Evolutionary conservation across 2,329 filamentous ascomycete species (phyloP), one percentile per base, ranked within the genome.

Genomic region (Penicillium expansum): DNA sequence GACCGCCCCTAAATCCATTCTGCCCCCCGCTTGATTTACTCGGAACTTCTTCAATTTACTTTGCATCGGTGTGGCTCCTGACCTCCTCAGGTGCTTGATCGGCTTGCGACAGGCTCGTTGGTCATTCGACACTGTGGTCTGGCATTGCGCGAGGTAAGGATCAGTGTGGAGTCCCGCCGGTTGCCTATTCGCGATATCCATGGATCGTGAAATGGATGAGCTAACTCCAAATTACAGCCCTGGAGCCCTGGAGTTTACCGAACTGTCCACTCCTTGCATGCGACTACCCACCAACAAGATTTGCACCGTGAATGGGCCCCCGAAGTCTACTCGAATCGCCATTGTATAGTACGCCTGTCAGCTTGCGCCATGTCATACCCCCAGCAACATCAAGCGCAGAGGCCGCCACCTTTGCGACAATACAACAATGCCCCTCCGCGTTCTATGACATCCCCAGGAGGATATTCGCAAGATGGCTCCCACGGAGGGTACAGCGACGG

Each of bases 291-390:
- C 27, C 27, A 29, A 29, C 24, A 9, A 51, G 27, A 13, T 45
- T 51, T 41, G 7, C 13, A 52, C 29, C 4, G 51, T 37, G 13
- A 54, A 41, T n/a, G 11, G 8, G 10, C 6, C 24, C 11, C 18
- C n/a, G n/a, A 24, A 16, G 10, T 24, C 14, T 18, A 35, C 5
- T 42, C 6, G 20, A 50, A 41, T 11, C 24, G 24, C 16, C 48
- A 6, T 29, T 42, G 48, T 47, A 47, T 42, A 47, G 27, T 41
- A 39, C 54, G 48, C 32, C 24, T n/a, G 16, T 38, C n/a, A n/a
- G 20, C 20, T 33, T 30, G 52, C 38, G 58, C 57, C 52, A 76
- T 76, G 74, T 74, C 73, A 54, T 76, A 75, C 48, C 68, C 70
- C 41, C 71, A 70, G 47, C 69, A 66, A 47, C 66, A 37, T 47